Percentiles rank a stretch among this genome's conserved stretches.
phyloP scores from a whole-genome alignment of 1,284 basidiomycete genomes.

The Laetiporus sulphureus region DNA sequence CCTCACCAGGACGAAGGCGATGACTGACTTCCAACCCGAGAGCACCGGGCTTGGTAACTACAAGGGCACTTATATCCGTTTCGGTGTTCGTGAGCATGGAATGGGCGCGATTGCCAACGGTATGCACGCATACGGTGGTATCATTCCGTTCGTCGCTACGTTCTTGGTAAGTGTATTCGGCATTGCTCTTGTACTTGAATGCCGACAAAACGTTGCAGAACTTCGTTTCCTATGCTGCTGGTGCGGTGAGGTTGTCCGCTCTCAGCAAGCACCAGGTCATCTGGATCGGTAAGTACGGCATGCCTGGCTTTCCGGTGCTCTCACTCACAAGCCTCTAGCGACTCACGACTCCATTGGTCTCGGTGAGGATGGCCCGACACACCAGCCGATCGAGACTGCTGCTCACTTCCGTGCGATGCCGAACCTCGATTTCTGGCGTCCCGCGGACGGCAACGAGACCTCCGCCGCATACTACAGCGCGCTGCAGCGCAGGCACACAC shows the following conservation, averaged over 20 bases:
- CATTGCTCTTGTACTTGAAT: not conserved
- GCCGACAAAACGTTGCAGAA: constrained; percentile 56
- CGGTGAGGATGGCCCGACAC: constrained; percentile 94
- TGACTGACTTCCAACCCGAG: constrained; percentile 89
- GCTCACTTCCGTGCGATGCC: constrained; percentile 85
- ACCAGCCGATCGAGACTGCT: constrained; percentile 90
- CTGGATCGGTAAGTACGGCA: constrained; percentile 72
- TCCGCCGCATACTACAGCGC: constrained; percentile 86
- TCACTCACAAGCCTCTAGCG: constrained; percentile 33
- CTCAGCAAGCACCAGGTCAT: constrained; percentile 88
- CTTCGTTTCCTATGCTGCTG: constrained; percentile 92
- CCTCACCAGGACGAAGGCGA: constrained; percentile 80
- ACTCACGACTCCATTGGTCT: constrained; percentile 91
- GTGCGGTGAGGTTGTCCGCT: constrained; percentile 88
- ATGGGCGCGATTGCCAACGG: constrained; percentile 97
- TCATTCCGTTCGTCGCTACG: constrained; percentile 83
- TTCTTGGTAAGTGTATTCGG: constrained; percentile 59
- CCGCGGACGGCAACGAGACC: constrained; percentile 92
- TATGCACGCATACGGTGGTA: constrained; percentile 78
- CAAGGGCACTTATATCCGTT: constrained; percentile 87
- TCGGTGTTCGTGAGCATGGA: constrained; percentile 95
- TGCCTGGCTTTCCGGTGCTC: not conserved
- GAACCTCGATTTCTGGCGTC: constrained; percentile 88
- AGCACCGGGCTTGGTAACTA: constrained; percentile 82
- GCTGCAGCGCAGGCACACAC: constrained; percentile 67